These are phyloP conservation scores for Fusarium proliferatum DNA, from an alignment of 2,329 filamentous ascomycete species.

Conservation along the genomic window DNA sequence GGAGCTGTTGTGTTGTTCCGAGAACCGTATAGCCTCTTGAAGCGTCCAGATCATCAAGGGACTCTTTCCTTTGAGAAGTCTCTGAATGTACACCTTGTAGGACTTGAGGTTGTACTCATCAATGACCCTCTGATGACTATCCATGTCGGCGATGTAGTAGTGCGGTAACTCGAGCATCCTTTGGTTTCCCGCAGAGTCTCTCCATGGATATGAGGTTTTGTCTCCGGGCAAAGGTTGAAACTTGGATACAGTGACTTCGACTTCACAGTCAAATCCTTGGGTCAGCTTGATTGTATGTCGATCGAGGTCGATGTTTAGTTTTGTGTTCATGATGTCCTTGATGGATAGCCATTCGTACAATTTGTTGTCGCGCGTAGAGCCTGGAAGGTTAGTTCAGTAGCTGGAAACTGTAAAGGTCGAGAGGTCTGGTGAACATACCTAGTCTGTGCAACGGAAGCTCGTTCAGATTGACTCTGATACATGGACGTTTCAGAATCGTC, in stretches of 20 bases:
- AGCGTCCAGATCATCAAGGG: neutral
- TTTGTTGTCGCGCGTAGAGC: neutral
- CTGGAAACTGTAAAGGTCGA: too few relatives aligned
- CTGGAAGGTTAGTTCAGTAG: neutral
- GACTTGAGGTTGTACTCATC: neutral
- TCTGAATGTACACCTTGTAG: neutral
- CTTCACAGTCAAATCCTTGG: neutral
- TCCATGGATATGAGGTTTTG: neutral
- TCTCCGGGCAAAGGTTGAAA: neutral
- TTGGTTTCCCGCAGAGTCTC: neutral
- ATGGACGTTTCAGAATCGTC: neutral
- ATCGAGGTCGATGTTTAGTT: neutral
- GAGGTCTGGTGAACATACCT: neutral
- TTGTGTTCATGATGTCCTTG: neutral
- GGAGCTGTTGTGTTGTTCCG: neutral
- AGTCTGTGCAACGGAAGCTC: neutral
- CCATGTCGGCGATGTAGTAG: neutral
- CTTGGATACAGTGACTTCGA: neutral
- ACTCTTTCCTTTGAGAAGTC: neutral
- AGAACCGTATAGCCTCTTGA: fast-evolving
- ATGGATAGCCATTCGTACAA: neutral
- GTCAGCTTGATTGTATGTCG: neutral
- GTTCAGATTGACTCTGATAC: neutral
- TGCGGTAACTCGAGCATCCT: neutral
- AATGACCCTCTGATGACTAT: neutral